Evolutionary conservation across 352 stramenopile genomes (phyloP), one percentile per base, ranked within the genome.

Genomic region (Pythium pectinolyticum): DNA sequence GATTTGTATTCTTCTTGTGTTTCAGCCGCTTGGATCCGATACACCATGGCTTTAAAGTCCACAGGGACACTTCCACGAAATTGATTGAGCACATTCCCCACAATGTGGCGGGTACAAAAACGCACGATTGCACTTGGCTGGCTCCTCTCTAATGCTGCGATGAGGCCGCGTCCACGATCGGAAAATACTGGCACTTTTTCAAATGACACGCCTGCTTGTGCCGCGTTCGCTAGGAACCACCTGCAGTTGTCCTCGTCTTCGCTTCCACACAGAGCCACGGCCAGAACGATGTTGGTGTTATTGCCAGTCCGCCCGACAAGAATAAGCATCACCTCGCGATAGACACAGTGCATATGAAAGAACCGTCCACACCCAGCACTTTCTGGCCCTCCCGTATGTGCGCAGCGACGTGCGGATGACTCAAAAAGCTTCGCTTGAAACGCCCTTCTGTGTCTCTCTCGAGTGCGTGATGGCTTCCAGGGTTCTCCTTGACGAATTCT

Each of bases 71-170:
- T 28, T 50, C 39, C 2, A 17, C 27, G 45, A 31, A 66, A 66
- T n/a, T 62, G 15, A 20, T 50, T 51, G 14, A 43, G 3, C 5
- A 67, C 47, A 41, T 71, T 67, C 22, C 52, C 32, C 9, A 49
- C 22, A 19, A 65, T 70, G 27, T 62, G 56, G 7, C 55, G 41
- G 8, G 63, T 65, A 30, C 55, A 65, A 39, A 53, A 69, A 9
- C 55, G 62, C 9, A 40, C 50, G 0, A 30, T 39, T 34, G 8
- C 19, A 2, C 31, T 19, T 15, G 22, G 49, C 2, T 46, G 39
- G 32, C 31, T 43, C 3, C 37, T 45, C 3, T 22, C 25, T 5
- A 61, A 15, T 22, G 62, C 48, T 32, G 62, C 48, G 1, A 64
- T 53, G 15, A 57, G 11, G n/a, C 35, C 57, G 2, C 22, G 31